phyloP scores from a whole-genome alignment of 2,329 filamentous ascomycete genomes.

The Rasamsonia emersonii region DNA sequence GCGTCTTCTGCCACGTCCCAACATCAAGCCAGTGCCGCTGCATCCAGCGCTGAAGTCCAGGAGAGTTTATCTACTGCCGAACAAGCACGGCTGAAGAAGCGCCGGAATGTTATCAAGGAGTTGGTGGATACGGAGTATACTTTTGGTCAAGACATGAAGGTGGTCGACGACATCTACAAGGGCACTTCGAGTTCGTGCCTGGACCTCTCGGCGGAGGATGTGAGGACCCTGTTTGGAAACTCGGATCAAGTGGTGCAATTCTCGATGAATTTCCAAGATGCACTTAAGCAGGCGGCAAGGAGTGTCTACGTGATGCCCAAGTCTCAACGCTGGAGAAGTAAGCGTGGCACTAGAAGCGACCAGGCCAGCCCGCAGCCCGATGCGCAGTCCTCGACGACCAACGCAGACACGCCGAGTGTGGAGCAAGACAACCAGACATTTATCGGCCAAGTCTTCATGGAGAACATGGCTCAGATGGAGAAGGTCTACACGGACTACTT shows the following conservation, averaged over 20 bases:
- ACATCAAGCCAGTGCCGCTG: slow-evolving; percentile 21
- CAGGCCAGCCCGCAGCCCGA: slow-evolving; percentile 20
- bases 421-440: slow-evolving; percentile 52
- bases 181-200: slow-evolving; percentile 77
- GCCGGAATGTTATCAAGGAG: slow-evolving; percentile 80
- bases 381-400: slow-evolving; percentile 17
- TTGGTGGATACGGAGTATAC: slow-evolving; percentile 85
- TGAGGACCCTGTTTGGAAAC: slow-evolving; percentile 87
- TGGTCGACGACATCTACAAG: slow-evolving; percentile 96
- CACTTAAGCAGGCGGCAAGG: slow-evolving; percentile 72
- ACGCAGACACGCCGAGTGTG: slow-evolving; percentile 33
- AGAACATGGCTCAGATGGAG: slow-evolving; percentile 52
- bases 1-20: slow-evolving; percentile 32
- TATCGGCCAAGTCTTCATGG: slow-evolving; percentile 51
- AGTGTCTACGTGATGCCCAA: slow-evolving; percentile 65
- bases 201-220: slow-evolving; percentile 70
- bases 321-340: slow-evolving; percentile 45
- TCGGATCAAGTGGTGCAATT: slow-evolving; percentile 85
- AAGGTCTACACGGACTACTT: slow-evolving; percentile 57
- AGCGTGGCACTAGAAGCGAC: slow-evolving; percentile 39
- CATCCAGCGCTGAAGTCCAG: slow-evolving; percentile 13
- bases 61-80: slow-evolving; percentile 28
- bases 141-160: slow-evolving; percentile 92
- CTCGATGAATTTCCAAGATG: slow-evolving; percentile 67
- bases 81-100: slow-evolving; percentile 59